Evolutionary conservation across 2,329 filamentous ascomycete species (phyloP), one percentile per base, ranked within the genome.

Genomic region (Penicillium hordei): DNA sequence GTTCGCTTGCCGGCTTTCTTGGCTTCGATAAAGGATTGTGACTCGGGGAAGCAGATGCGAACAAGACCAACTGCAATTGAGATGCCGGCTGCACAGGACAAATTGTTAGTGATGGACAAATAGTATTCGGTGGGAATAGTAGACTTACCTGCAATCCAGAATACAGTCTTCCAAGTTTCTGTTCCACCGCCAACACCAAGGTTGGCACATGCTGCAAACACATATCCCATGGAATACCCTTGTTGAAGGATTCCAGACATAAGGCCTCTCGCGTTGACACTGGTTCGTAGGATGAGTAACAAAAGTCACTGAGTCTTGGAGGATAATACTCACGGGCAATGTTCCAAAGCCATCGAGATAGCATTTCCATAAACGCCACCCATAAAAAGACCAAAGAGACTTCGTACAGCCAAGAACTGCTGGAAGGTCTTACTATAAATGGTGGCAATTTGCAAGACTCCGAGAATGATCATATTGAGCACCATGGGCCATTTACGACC

Each of bases 221-320:
- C 85, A 68, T 93, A 93, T 33, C 90, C 90, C 62, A 92, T 83
- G 0, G 88, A 88, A 71, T 92, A 93, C 2, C 90, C 91, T 73
- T 92, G 89, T 68, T 94, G 91, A 19, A 93, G 76, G 50, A 94
- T 89, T 53, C 90, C 91, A 15, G 87, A 90, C 83, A 94, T 90
- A 38, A 94, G 79, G 65, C 91, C 91, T 71, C 90, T 83, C 8
- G 89, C 87, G 56, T 89, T 85, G 46, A 78, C 74, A 5, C 69
- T 71, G 21, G 7, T 34, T 8, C 39, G 21, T 27, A 15, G 6
- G 13, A 48, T 4, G 1, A 33, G 43, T 23, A 52, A 19, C 13
- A n/a, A 21, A 13, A 19, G 31, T 49, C 51, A 19, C 5, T 23
- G 1, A 29, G 9, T 7, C 29, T 9, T 33, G 29, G 29, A 5